phyloP scores from a whole-genome alignment of 352 stramenopile species.

The Blastocystis sp. region DNA sequence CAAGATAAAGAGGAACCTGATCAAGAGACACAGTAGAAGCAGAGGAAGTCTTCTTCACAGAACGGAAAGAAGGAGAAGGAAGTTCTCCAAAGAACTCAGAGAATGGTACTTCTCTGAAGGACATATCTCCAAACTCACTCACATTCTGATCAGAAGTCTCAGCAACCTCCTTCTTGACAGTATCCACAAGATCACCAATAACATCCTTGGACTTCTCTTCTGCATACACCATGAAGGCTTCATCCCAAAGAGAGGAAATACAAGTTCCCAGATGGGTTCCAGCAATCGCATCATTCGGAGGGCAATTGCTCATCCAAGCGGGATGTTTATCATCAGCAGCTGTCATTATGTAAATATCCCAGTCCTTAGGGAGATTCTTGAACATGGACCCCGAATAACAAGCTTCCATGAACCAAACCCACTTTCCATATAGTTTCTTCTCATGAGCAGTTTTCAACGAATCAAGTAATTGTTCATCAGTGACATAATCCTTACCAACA shows the following conservation, averaged over 20 bases:
- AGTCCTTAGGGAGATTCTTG: background rate
- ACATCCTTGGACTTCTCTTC: background rate
- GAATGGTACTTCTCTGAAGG: background rate
- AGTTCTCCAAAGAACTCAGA: conserved; percentile 20
- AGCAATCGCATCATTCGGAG: conserved; percentile 10
- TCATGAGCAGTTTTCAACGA: background rate
- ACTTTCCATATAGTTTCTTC: conserved; percentile 46
- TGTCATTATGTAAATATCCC: conserved; percentile 40
- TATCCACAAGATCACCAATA: background rate
- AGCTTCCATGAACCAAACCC: conserved; percentile 52
- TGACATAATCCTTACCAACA: background rate
- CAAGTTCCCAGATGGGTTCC: background rate
- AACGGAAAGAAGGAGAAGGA: background rate
- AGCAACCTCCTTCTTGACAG: background rate
- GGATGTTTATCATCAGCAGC: conserved; percentile 6
- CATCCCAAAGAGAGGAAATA: conserved; percentile 17
- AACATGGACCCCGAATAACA: conserved; percentile 56
- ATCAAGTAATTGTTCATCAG: background rate
- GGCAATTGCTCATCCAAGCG: conserved; percentile 43
- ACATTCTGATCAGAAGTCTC: conserved; percentile 27
- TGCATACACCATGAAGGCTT: background rate
- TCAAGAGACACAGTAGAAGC: background rate
- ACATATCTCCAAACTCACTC: conserved; percentile 43
- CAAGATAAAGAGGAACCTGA: conserved; percentile 55
- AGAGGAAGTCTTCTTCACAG: background rate